These are phyloP conservation scores for Vitellaria paradoxa DNA, from an alignment of 179 eudicot genomes.

Conservation along the genomic window DNA sequence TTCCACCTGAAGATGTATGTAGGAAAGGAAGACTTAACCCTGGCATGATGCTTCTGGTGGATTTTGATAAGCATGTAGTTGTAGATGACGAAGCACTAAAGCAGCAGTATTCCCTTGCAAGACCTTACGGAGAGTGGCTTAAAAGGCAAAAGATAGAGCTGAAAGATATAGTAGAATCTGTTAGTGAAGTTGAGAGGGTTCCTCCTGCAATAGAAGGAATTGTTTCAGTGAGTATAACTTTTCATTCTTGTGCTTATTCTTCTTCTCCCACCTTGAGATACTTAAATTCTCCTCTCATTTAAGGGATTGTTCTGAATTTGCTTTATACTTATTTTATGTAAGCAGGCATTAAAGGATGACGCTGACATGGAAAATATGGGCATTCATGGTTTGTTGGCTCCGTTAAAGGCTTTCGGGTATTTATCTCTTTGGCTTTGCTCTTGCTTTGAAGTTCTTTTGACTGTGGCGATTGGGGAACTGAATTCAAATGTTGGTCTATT, in stretches of 20 bases:
- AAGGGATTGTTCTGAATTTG: conserved; percentile 19
- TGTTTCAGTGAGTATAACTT: conserved; percentile 45
- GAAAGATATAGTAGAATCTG: conserved; percentile 83
- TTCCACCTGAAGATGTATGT: conserved; percentile 85
- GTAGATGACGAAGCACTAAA: conserved; percentile 96
- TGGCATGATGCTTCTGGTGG: conserved; percentile 99
- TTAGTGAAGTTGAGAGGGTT: conserved; percentile 48
- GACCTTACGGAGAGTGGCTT: conserved; percentile 97
- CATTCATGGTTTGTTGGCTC: conserved; percentile 82
- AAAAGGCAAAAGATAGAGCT: conserved; percentile 77
- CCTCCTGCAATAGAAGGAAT: conserved; percentile 78
- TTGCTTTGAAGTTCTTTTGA: not conserved
- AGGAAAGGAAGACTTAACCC: conserved; percentile 97
- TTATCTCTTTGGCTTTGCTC: conserved; percentile 16
- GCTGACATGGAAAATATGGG: conserved; percentile 87
- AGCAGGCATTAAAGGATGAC: conserved; percentile 64
- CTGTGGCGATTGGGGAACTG: conserved; percentile 5
- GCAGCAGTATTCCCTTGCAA: conserved; percentile 83
- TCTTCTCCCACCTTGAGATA: not conserved
- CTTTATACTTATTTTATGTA: not conserved
- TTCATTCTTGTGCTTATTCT: not conserved
- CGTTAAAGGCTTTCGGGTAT: conserved; percentile 97
- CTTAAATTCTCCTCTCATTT: not conserved
- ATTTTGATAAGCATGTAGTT: conserved; percentile 90
- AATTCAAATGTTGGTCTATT: conserved; percentile 11